Base-by-base conservation (phyloP, 371 early-diverging fungal genomes). In the Circinella minor region DNA sequence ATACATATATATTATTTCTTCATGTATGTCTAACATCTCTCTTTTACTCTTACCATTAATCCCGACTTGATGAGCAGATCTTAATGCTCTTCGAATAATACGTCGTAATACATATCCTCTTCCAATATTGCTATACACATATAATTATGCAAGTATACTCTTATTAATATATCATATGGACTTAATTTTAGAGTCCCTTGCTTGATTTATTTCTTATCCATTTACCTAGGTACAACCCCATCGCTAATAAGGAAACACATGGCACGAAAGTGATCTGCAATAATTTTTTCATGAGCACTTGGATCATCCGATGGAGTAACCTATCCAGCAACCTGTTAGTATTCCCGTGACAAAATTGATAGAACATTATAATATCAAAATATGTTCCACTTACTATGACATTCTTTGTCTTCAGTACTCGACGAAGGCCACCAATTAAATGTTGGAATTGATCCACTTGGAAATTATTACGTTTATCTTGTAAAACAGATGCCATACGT, bases 61-160 rank as follows among this genome's bases (percentile, higher is more conserved):
- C 1, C 93, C 92, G 17, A 94, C 69, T 62, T 89, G 90, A 34
- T 85, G 82, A 4, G 91, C 93, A 4, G 92, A 90, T 13, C 93
- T 82, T 54, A 90, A 78, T 0, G 92, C 93, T 37, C 94, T 85
- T 36, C 94, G 86, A 49, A 94, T 90, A 49, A 94, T 91, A 49
- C 92, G 84, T 66, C 94, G 85, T 61, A 94, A 77, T 1, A 94
- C 92, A 76, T 94, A 94, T 0, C 93, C 94, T 60, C 94, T 85
- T 6, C 92, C 92, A 4, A 88, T 81, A 71, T 90, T 91, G 63
- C 89, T 89, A 61, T 34, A 3, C 38, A 67, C 3, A 37, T 51
- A 49, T 34, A 9, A 43, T 43, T 43, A 43, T 43, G 3, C 3
- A 9, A 43, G 43, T 43, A 27, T 27, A 27, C 27, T 27, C 27